Evolutionary conservation across 768 basidiomycete species (phyloP), one percentile per base, ranked within the genome.

Genomic region (Leccinum ochraceum): DNA sequence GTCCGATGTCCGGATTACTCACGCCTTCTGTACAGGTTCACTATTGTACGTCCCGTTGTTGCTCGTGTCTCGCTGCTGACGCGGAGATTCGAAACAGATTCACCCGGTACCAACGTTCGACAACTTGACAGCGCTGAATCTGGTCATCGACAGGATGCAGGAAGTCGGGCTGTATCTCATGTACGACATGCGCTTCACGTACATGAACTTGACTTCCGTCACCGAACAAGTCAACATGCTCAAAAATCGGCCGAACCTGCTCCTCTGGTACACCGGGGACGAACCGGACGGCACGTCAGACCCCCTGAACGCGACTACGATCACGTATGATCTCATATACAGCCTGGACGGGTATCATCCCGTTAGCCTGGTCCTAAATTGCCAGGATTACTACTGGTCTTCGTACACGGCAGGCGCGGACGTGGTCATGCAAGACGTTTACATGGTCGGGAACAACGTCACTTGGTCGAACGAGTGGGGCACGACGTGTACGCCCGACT

Each of bases 101-200:
- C 92, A 93, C 66, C 86, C 88, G 2, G 76, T 90, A 5, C 90
- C 92, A 0, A 73, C 82, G 0, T 91, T 87, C 60, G 79, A 79
- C 61, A 85, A 88, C 64, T 62, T 86, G 36, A 85, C 86, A 0
- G 79, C 79, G 0, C 74, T 91, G 0, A 80, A 84, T 37, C 60
- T 78, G 53, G 84, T 90, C 28, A 68, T 92, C 7, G 86, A 90
- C 66, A 76, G 80, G 48, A 90, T 92, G 87, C 84, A 91, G 70
- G 81, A 87, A 61, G 83, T 86, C 0, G 83, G 82, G 0, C n/a
- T 74, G 10, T 93, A 88, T 67, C 79, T 92, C 57, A 91, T 92
- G 85, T 94, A 93, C 63, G 89, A 92, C 69, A 92, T 93, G 90
- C 81, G 90, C 53, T 77, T 55, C 22, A 83, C 82, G 5, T 92